phyloP scores from a whole-genome alignment of 1,139 yeast species.

The Suhomyces panamericanus region DNA sequence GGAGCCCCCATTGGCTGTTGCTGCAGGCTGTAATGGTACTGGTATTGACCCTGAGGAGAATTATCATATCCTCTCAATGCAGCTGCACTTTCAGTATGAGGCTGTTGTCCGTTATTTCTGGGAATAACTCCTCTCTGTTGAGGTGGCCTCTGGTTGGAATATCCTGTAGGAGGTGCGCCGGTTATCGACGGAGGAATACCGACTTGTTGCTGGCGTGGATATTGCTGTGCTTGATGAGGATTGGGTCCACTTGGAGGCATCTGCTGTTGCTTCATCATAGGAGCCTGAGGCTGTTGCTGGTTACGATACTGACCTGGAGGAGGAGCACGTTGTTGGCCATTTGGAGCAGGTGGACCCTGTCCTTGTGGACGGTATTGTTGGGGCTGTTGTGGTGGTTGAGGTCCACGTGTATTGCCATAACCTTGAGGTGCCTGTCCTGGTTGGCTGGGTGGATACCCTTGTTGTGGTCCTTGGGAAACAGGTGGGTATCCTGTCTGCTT shows the following conservation, averaged over 20 bases:
- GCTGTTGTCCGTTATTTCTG: constrained; percentile 10
- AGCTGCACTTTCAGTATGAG: constrained; percentile 10
- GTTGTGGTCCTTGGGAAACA: neutral
- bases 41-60: constrained; percentile 15
- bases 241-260: neutral
- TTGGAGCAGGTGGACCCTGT: constrained; percentile 9
- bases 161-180: constrained; percentile 5
- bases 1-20: constrained; percentile 8
- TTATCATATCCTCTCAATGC: constrained; percentile 12
- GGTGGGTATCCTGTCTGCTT: neutral
- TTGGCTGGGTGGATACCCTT: constrained; percentile 2
- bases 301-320: constrained; percentile 13
- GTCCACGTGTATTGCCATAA: constrained; percentile 1
- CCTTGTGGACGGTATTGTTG: neutral
- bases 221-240: constrained; percentile 1
- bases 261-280: constrained; percentile 10
- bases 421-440: neutral
- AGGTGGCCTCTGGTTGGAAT: constrained; percentile 11
- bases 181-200: constrained; percentile 5
- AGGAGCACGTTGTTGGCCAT: constrained; percentile 2
- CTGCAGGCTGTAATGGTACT: constrained; percentile 16
- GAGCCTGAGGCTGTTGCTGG: constrained; percentile 13
- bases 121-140: constrained; percentile 16
- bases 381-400: constrained; percentile 1
- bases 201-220: constrained; percentile 10